Percentiles rank a stretch among this genome's conserved stretches.
Evolutionary conservation across 495 filamentous ascomycete genomes (phyloP).

Genomic region (Aspergillus indologenus): DNA sequence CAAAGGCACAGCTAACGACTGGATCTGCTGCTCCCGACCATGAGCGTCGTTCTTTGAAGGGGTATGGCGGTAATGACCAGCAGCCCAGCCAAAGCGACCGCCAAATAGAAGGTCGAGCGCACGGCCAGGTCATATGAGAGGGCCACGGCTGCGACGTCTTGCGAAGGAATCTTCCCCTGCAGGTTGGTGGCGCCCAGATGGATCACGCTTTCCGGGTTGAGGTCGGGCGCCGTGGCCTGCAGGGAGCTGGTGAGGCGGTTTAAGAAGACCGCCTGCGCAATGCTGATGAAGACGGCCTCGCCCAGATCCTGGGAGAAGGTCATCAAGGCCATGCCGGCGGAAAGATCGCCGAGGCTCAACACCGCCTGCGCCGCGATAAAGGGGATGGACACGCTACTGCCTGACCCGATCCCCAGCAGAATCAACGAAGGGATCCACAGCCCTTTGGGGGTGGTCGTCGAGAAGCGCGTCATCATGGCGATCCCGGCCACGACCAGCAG

Average conservation of each 20-base stretch:
- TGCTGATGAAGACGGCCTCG: background rate
- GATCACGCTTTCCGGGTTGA: background rate
- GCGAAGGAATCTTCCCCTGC: background rate
- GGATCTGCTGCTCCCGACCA: no score
- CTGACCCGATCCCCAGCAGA: background rate
- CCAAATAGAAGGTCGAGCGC: background rate
- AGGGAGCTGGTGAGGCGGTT: background rate
- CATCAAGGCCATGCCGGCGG: background rate
- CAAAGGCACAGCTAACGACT: no score
- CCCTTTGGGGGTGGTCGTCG: background rate
- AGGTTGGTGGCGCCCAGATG: background rate
- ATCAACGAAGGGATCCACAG: background rate
- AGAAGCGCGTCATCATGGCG: background rate
- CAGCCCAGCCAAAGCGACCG: background rate
- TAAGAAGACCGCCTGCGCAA: background rate
- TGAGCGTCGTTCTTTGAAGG: no score
- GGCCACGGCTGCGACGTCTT: background rate
- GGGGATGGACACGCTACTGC: background rate
- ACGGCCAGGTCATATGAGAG: background rate
- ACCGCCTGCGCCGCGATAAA: slow-evolving; percentile 2
- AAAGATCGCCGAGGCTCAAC: background rate
- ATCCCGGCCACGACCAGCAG: background rate
- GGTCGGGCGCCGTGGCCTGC: background rate
- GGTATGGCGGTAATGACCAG: no score
- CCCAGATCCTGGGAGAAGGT: slow-evolving; percentile 1